These are phyloP conservation scores for Aspergillus arachidicola DNA, from an alignment of 2,329 filamentous ascomycete species.

Conservation along the genomic window DNA sequence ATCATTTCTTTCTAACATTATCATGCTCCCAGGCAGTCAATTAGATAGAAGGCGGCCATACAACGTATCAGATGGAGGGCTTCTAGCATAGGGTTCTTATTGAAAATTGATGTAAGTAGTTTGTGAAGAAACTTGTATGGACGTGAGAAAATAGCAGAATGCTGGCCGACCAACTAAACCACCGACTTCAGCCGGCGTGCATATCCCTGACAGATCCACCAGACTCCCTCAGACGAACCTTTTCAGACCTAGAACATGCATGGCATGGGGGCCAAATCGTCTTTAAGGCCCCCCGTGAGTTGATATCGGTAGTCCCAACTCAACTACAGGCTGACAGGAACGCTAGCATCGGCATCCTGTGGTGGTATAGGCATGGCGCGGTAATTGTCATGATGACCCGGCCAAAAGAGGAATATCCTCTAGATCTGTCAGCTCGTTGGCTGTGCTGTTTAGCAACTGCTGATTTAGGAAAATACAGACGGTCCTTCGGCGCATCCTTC, in stretches of 20 bases:
- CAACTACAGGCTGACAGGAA: background rate
- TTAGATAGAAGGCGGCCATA: background rate
- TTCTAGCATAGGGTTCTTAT: background rate
- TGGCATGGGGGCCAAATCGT: too few relatives aligned
- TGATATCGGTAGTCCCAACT: background rate
- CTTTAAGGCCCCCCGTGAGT: too few relatives aligned
- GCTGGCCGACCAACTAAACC: background rate
- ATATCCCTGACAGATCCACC: too few relatives aligned
- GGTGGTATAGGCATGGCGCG: background rate
- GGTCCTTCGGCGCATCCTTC: too few relatives aligned
- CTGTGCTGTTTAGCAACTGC: too few relatives aligned
- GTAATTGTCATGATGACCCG: background rate
- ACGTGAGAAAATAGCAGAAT: background rate
- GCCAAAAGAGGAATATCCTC: too few relatives aligned
- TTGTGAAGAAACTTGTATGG: background rate
- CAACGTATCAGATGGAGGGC: background rate
- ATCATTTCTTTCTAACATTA: background rate
- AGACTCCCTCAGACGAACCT: too few relatives aligned
- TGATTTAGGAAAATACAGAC: too few relatives aligned
- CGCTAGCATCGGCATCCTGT: background rate
- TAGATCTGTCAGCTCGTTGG: too few relatives aligned
- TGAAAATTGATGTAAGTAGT: background rate
- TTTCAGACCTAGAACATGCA: too few relatives aligned
- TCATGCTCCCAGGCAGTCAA: background rate
- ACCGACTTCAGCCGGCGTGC: background rate